Base-by-base conservation (phyloP, 2,329 filamentous ascomycete genomes). In the Fusarium sp. region DNA sequence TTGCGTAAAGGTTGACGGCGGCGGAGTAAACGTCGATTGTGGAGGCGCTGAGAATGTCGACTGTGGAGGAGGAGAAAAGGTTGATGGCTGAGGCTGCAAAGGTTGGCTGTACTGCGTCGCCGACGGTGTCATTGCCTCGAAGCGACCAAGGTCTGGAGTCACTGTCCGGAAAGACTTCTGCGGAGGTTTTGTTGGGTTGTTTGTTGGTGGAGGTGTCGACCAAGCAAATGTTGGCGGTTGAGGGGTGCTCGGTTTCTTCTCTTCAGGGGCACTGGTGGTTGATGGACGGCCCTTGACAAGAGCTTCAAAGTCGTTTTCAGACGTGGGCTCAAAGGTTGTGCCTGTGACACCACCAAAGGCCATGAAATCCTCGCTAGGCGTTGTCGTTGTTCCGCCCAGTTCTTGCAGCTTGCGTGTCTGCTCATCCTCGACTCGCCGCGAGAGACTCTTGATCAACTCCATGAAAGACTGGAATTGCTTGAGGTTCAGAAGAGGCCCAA, bases 381-480 rank as follows among this genome's bases (percentile, higher is more conserved):
- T 83, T 3, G 82, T 79, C 23, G 42, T 84, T 46, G 84, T 85
- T 8, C 90, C 88, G 0, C 89, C 88, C 7, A 98, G 85, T 74
- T 97, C 95, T 76, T 94, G 92, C 4, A 99, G 82, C 76, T 97
- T 98, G 75, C 89, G 90, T 6, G 87, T 91, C 74, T 98, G 96
- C 77, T 98, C 96, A 16, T 91, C 88, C 77, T 99, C 95, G 33
- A 99, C 92, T 61, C 90, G 89, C 16, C 85, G 82, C 1, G 93
- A 96, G 4, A 97, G 82, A 0, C 82, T 86, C 77, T 93, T 96
- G 79, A 98, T 96, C 49, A 97, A 84, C 4, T 89, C 83, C 93
- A 98, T 97, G 78, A 96, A 98, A 0, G 87, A 83, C 76, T 93
- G 91, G 76, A 99, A 99, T 77, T 95, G 95, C 64, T 90, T 86